phyloP scores from a whole-genome alignment of 192 early-diverging fungal species.

The Backusella luteola region DNA sequence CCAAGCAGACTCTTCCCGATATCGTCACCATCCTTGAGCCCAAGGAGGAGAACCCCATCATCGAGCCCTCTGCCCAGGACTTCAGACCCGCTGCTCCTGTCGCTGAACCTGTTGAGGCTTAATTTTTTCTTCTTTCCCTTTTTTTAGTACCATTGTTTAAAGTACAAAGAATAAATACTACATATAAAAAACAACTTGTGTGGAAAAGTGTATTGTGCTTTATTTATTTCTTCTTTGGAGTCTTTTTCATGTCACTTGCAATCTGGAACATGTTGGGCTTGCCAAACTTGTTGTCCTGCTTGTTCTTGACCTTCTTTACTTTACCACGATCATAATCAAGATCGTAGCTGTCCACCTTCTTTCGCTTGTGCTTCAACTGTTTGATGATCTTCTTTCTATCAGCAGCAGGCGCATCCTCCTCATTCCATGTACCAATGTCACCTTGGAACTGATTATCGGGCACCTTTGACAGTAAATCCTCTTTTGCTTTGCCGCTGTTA shows the following conservation, averaged over 20 bases:
- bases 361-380: slow-evolving; percentile 52
- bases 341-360: slow-evolving; percentile 56
- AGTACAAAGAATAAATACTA: background rate
- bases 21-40: slow-evolving; percentile 91
- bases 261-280: slow-evolving; percentile 45
- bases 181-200: background rate
- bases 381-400: slow-evolving; percentile 38
- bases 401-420: slow-evolving; percentile 20
- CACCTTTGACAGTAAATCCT: slow-evolving; percentile 31
- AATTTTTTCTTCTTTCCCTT: background rate
- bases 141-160: background rate
- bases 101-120: slow-evolving; percentile 25
- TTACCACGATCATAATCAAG: slow-evolving; percentile 74
- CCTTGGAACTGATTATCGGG: slow-evolving; percentile 36
- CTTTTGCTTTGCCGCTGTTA: slow-evolving; percentile 42
- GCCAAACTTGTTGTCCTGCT: slow-evolving; percentile 43
- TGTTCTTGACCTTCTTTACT: slow-evolving; percentile 69
- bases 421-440: slow-evolving; percentile 33
- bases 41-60: slow-evolving; percentile 80
- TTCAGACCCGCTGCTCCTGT: slow-evolving; percentile 37
- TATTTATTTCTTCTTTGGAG: background rate
- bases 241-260: slow-evolving; percentile 34
- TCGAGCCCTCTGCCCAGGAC: slow-evolving; percentile 67
- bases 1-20: slow-evolving; percentile 96
- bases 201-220: background rate